A percentile compares a stretch with the other conserved stretches of the same genome.
phyloP scores from a whole-genome alignment of 352 stramenopile genomes.

The Phytophthora podocarpi region DNA sequence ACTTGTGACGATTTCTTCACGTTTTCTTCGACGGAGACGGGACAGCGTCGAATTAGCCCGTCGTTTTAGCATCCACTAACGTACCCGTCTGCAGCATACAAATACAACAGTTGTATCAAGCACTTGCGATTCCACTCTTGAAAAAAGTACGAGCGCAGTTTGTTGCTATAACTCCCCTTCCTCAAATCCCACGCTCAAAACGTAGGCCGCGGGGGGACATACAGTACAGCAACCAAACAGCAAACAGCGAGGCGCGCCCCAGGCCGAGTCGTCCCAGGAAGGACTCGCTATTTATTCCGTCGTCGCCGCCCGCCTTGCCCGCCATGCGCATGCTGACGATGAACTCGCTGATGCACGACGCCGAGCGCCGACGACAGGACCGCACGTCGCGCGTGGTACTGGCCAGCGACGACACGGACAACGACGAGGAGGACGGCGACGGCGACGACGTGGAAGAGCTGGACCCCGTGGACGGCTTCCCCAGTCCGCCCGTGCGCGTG shows the following conservation, averaged over 20 bases:
- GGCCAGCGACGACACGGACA: conserved; percentile 4
- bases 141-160: background rate
- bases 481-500: conserved; percentile 21
- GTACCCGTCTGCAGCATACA: background rate
- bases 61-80: background rate
- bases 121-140: background rate
- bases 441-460: conserved; percentile 23
- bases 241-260: conserved; percentile 16
- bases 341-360: conserved; percentile 32
- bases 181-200: conserved; percentile 11
- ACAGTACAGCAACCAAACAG: conserved; percentile 18
- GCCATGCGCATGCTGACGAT: conserved; percentile 40
- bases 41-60: background rate
- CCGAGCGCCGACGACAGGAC: conserved; percentile 16
- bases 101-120: background rate
- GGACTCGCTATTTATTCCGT: background rate
- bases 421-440: conserved; percentile 8
- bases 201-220: background rate
- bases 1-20: conserved; percentile 16
- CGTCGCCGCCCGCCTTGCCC: too few species aligned
- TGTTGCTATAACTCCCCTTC: background rate
- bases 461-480: conserved; percentile 32
- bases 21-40: too few species aligned
- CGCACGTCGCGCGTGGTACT: background rate
- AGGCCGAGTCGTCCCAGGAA: too few species aligned